Percentiles rank a stretch among this genome's conserved stretches.
Conservation (phyloP, 495 filamentous ascomycete genomes). For the Daldinia decipiens region DNA sequence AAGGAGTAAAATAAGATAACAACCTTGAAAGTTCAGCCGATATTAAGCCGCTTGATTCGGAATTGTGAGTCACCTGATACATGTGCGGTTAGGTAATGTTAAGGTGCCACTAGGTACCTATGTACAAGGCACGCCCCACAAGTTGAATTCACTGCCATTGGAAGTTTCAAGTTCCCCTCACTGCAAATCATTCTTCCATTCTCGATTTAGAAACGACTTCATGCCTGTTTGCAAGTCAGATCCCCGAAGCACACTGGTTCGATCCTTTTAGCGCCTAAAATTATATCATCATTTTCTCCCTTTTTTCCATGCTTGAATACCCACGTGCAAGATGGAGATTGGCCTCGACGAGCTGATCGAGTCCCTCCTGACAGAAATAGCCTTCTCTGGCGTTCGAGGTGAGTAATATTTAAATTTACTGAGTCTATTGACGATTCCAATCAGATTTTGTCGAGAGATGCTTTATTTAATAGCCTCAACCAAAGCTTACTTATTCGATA, state of each 20-base stretch:
- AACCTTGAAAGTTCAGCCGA: no score
- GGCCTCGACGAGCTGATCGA: constrained; percentile 77
- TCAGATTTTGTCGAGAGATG: background rate
- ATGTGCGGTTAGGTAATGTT: background rate
- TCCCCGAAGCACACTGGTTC: constrained; percentile 43
- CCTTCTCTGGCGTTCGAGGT: constrained; percentile 74
- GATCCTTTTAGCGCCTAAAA: constrained; percentile 44
- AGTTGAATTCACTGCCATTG: background rate
- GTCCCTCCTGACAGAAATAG: constrained; percentile 76
- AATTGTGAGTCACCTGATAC: background rate
- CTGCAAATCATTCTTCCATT: constrained; percentile 14
- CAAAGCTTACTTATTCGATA: constrained; percentile 21
- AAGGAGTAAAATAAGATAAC: no score
- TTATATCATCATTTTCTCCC: constrained; percentile 33
- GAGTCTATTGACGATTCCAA: background rate
- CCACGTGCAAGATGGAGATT: constrained; percentile 64
- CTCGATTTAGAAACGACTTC: constrained; percentile 18
- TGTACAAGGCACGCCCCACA: background rate
- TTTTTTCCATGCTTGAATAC: constrained; percentile 41
- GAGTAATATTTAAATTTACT: constrained; percentile 50
- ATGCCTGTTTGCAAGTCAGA: constrained; percentile 11
- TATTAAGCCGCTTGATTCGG: no score
- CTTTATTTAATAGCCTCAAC: background rate
- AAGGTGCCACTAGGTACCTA: background rate
- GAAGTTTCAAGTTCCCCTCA: constrained; percentile 13